phyloP scores from a whole-genome alignment of 345 rosid species.

The Euphorbia tirucalli region DNA sequence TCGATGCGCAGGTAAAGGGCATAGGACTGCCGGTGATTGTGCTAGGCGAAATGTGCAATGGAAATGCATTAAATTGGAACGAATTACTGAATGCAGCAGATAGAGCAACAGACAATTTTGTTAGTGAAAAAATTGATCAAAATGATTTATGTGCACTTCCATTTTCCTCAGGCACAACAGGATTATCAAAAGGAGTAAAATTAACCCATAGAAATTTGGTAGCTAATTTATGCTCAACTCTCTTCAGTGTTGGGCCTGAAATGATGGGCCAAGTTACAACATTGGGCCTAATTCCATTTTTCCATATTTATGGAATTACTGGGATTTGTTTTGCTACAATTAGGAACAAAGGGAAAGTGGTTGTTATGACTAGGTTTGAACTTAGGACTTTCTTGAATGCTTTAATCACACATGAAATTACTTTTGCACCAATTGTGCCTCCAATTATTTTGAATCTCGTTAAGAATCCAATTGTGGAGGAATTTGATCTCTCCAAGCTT shows the following conservation, averaged over 20 bases:
- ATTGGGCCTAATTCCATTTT: constrained; percentile 82
- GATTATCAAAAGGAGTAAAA: constrained; percentile 89
- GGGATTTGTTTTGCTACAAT: constrained; percentile 89
- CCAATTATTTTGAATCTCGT: constrained; percentile 76
- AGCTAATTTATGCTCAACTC: constrained; percentile 81
- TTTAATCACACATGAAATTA: constrained; percentile 65
- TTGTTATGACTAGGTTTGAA: constrained; percentile 70
- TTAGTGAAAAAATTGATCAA: constrained; percentile 43
- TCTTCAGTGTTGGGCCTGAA: constrained; percentile 67
- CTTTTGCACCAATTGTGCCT: constrained; percentile 89
- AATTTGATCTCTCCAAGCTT: constrained; percentile 75
- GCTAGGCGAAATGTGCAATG: constrained; percentile 50
- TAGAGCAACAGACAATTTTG: constrained; percentile 29
- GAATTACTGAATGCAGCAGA: constrained; percentile 82
- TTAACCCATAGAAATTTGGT: constrained; percentile 77
- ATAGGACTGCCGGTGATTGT: constrained; percentile 55
- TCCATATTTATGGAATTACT: constrained; percentile 80
- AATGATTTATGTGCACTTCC: constrained; percentile 89
- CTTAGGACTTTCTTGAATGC: constrained; percentile 68
- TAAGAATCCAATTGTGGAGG: constrained; percentile 78
- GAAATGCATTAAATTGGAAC: constrained; percentile 61
- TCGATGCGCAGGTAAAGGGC: constrained; percentile 51
- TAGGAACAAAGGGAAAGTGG: constrained; percentile 89
- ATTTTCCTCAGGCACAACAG: constrained; percentile 97
- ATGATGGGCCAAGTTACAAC: constrained; percentile 67